A percentile compares a stretch with the other conserved stretches of the same genome.
These are phyloP conservation scores for Azolla pinnata DNA, from an alignment of 75 land plant species.

Conservation along the genomic window DNA sequence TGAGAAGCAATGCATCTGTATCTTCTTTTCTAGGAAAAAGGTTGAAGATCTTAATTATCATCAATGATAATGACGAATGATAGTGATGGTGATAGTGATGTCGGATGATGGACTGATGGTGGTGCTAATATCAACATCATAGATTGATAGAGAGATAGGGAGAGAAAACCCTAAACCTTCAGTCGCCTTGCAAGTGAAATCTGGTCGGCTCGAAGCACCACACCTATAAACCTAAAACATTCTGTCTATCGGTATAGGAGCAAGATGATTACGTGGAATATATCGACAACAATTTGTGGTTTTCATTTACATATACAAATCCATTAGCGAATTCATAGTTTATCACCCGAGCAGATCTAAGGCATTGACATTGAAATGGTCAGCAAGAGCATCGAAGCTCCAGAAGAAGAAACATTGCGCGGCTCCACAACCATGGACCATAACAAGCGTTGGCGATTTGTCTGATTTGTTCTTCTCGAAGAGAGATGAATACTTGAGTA, in stretches of 20 bases:
- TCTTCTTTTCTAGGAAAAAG: too few relatives aligned
- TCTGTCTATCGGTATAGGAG: background rate
- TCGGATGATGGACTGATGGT: too few relatives aligned
- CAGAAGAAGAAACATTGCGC: slow-evolving; percentile 95
- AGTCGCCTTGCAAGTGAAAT: slow-evolving; percentile 92
- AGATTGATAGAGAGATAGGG: too few relatives aligned
- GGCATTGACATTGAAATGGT: slow-evolving; percentile 62
- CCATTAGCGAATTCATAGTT: too few relatives aligned
- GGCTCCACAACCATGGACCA: slow-evolving; percentile 98
- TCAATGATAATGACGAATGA: too few relatives aligned
- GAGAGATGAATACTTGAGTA: slow-evolving; percentile 45
- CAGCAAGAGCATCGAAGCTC: slow-evolving; percentile 87
- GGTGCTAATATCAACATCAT: too few relatives aligned
- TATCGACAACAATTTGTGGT: too few relatives aligned
- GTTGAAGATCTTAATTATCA: too few relatives aligned
- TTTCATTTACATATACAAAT: too few relatives aligned
- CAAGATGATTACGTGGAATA: background rate
- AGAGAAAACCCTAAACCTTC: too few relatives aligned
- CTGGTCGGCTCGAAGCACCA: slow-evolving; percentile 99
- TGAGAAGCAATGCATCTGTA: too few relatives aligned
- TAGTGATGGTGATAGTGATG: too few relatives aligned
- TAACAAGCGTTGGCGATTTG: slow-evolving; percentile 68
- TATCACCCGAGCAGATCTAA: slow-evolving; percentile 93
- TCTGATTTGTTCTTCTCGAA: slow-evolving; percentile 48
- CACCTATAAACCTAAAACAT: slow-evolving; percentile 46